phyloP scores from a whole-genome alignment of 2,329 filamentous ascomycete species.

The Sporothrix sp. region DNA sequence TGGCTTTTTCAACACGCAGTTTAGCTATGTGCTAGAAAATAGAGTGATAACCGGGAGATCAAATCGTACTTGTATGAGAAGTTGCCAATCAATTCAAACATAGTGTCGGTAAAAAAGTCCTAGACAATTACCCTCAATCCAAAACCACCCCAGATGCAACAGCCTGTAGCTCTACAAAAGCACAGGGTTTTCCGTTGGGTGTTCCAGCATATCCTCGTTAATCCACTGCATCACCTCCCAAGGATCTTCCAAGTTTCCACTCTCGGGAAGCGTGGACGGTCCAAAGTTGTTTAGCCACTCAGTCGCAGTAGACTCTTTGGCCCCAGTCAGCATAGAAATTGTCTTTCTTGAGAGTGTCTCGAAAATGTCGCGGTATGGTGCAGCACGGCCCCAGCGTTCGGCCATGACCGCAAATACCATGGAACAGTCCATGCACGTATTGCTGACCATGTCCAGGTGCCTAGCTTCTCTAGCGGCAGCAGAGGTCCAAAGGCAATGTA shows the following conservation, averaged over 20 bases:
- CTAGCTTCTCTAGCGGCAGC: neutral
- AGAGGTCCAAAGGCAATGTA: neutral
- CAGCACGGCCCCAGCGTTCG: conserved; percentile 15
- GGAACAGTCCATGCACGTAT: conserved; percentile 27
- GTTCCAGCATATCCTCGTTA: neutral
- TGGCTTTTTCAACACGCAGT: no score
- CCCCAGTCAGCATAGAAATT: neutral
- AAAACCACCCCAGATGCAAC: no score
- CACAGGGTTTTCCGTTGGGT: neutral
- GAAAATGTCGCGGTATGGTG: conserved; percentile 23
- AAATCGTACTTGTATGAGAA: no score
- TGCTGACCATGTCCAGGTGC: conserved; percentile 19
- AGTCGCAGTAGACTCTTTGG: neutral
- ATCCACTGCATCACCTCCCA: conserved; percentile 3
- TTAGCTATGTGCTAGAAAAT: no score
- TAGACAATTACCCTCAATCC: no score
- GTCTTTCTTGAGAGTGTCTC: neutral
- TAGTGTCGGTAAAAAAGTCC: no score
- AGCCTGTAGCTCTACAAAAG: no score
- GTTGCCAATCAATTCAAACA: no score
- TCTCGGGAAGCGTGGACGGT: neutral
- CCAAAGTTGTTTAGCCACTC: neutral
- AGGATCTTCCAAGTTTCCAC: neutral
- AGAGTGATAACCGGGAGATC: no score
- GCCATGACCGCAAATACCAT: conserved; percentile 28